Base-by-base conservation (phyloP, 495 filamentous ascomycete genomes). In the Cercophora samala region DNA sequence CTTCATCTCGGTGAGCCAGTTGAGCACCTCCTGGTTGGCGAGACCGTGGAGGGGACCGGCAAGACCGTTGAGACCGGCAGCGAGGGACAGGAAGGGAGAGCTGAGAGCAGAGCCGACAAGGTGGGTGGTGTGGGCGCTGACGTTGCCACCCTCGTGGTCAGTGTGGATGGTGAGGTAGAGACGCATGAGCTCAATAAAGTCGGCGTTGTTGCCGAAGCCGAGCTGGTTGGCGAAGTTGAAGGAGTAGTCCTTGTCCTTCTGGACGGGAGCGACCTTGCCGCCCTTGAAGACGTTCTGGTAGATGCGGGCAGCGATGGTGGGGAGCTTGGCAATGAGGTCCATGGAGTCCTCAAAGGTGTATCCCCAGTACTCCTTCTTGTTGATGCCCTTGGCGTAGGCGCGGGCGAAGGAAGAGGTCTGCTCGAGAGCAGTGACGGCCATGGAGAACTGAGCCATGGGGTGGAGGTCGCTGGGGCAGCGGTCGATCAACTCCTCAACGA, bases 231-330 rank as follows among this genome's bases (percentile, higher is more conserved):
- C 92, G 77, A 97, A 90, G 89, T 99, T 99, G 91, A 88, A 99
- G 74, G 86, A 84, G 82, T 97, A 99, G 75, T 99, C 95, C 91
- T 97, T 93, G 83, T 98, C 94, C 85, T 95, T 92, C 86, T 98
- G 88, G 74, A 97, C 87, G 51, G 93, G 74, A 55, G 92, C 90
- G 69, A 99, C 95, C 88, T 98, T 98, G 84, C 95, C 95, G 78
- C 96, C 96, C 85, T 97, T 97, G 91, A 92, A 99, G 77, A 98
- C 89, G 79, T 99, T 99, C 82, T 94, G 94, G 89, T 99, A 99
- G 86, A 99, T 98, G 83, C 91, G 91, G 64, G 96, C 84, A 65
- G 95, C 96, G 74, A 99, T 97, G 77, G 92, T 97, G 73, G 95
- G 95, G 70, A 99, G 91, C 89, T 98, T 99, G 79, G 95, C 96